Evolutionary conservation across 345 rosid genomes (phyloP).

Genomic region (Microcos paniculata): DNA sequence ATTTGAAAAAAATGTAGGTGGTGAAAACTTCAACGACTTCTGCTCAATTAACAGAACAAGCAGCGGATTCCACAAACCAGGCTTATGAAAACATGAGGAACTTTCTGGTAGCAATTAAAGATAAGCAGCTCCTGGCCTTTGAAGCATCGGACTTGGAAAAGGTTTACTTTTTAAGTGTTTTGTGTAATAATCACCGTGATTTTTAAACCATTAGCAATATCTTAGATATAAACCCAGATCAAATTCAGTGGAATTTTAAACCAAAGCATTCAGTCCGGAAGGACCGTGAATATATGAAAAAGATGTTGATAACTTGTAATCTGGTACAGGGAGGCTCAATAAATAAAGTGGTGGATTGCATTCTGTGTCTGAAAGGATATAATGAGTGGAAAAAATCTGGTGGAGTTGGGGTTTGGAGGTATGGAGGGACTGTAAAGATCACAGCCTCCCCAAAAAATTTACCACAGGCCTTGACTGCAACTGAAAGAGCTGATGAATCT

Average conservation of each 20-base stretch:
- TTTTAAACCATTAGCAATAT: too few species aligned
- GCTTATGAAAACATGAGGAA: slow-evolving; percentile 89
- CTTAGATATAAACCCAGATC: too few species aligned
- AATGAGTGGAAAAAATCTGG: slow-evolving; percentile 93
- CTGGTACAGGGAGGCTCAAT: slow-evolving; percentile 74
- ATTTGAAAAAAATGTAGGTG: slow-evolving; percentile 35
- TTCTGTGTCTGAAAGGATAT: slow-evolving; percentile 84
- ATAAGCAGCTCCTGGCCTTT: slow-evolving; percentile 90
- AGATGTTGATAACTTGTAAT: too few species aligned
- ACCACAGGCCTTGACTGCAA: slow-evolving; percentile 47
- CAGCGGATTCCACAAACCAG: slow-evolving; percentile 83
- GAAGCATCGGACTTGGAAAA: slow-evolving; percentile 91
- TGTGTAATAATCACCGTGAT: background rate
- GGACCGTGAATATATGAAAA: too few species aligned
- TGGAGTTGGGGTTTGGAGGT: slow-evolving; percentile 94
- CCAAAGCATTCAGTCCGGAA: too few species aligned
- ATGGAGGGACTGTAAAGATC: slow-evolving; percentile 92
- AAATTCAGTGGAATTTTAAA: too few species aligned
- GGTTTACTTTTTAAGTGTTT: slow-evolving; percentile 33
- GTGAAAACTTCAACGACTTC: slow-evolving; percentile 65
- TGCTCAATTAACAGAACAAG: slow-evolving; percentile 66
- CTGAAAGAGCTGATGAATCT: slow-evolving; percentile 74
- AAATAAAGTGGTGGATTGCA: slow-evolving; percentile 86
- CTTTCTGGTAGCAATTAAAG: slow-evolving; percentile 77
- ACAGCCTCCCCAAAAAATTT: slow-evolving; percentile 65